Evolutionary conservation across 1,284 basidiomycete species (phyloP), one percentile per base, ranked within the genome.

Genomic region (Ceratobasidium papillatum): DNA sequence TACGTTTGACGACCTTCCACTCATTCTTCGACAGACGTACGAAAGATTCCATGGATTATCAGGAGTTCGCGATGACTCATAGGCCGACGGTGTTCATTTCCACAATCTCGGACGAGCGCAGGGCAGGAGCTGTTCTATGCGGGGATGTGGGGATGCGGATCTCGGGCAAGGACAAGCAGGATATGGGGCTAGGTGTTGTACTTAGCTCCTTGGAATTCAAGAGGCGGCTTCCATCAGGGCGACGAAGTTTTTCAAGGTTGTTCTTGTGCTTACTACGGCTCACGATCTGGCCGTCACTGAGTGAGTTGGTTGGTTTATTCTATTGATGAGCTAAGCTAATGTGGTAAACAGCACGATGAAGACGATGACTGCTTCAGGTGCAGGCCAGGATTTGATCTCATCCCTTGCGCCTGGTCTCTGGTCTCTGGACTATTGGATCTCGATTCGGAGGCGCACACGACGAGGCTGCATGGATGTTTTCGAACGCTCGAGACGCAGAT

Each of bases 81-180:
- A 99, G 99, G 87, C 97, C 97, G 49, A 96, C 97, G 58, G 96
- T 97, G 12, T 99, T 99, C 88, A 99, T 99, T 87, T 98, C 96
- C 66, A 99, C 98, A 79, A 99, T 99, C 84, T 98, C 96, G 75
- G 98, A 99, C 85, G 98, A 99, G 88, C 94, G 97, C n/a, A 82
- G 97, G 97, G 2, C 95, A 98, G 83, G 98, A 99, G 87, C 89
- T 99, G 77, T 86, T 99, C 81, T 99, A 99, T 85, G 95, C 96
- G 76, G 98, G 98, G 80, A 99, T 99, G 95, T n/a, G n/a, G n/a
- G n/a, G n/a, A n/a, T n/a, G n/a, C 93, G 94, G 80, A 99, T 99
- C 84, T 95, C 96, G 43, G 95, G 99, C 80, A 97, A 99, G 76
- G 99, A 98, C 90, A 95, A 94, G 87, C 95, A 98, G 81, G 94